Base-by-base conservation (phyloP, 129 eudicot genomes). In the Sambucus nigra region DNA sequence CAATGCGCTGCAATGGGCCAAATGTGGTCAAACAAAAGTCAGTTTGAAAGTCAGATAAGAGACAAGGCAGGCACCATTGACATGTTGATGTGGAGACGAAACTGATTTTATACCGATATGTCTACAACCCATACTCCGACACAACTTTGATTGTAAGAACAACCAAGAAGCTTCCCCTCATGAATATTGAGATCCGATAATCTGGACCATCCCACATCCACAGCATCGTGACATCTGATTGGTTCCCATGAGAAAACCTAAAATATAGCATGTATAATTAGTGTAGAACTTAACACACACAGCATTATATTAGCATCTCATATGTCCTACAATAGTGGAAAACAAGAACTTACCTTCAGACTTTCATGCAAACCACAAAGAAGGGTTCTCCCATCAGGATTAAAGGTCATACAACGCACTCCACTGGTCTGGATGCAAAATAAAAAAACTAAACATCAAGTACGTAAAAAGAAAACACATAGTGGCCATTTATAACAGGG, bases 51-150 rank as follows among this genome's bases (percentile, higher is more conserved):
- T 47, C 31, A 62, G 60, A 24, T 57, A 65, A 54, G 22, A 41
- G 24, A 49, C n/a, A 67, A 57, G 25, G 18, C 29, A 57, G 10
- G 41, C 40, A 44, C 38, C 19, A 38, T 14, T 18, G 46, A 28
- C 35, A 31, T 53, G 45, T 21, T 41, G 32, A 53, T 44, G 61
- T 25, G 14, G 40, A 22, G 53, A 9, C 26, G 64, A 53, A 54
- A 7, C 21, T 25, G 18, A 15, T 41, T 51, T 58, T 86, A 62
- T 86, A 91, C 98, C 84, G 95, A 85, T 31, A 91, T 74, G 68
- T 91, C 98, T 19, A 91, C 95, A 59, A 91, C 98, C 98, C 98
- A 91, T 28, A 91, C 95, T 67, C 98, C 98, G 47, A 91, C 98
- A 73, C 98, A 91, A 72, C 95, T 91, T 67, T 91, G 98, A 74